Evolutionary conservation across 2,329 filamentous ascomycete genomes (phyloP).

Genomic region (Trichoderma aggressivum): DNA sequence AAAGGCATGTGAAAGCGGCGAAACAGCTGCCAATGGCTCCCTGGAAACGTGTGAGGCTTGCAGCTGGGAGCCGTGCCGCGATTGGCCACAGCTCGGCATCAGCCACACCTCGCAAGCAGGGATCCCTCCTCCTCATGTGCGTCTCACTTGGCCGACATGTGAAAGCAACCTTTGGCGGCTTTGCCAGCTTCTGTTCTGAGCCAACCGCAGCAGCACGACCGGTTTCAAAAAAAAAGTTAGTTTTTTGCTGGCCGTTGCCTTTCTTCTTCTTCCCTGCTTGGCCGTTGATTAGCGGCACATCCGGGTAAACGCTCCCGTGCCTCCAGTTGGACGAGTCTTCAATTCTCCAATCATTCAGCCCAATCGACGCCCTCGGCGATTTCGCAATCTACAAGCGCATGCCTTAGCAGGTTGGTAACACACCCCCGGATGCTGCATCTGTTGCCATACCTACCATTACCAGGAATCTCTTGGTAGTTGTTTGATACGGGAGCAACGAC

Average conservation of each 20-base stretch:
- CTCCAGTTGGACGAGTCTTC: not conserved
- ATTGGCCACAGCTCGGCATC: not conserved
- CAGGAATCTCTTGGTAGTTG: not conserved
- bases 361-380: not conserved
- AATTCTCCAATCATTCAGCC: not conserved
- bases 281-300: slow-evolving; percentile 2
- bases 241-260: not conserved
- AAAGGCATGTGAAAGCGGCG: slow-evolving; percentile 21
- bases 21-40: not conserved
- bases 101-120: slow-evolving; percentile 10
- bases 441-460: not conserved
- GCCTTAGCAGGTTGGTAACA: not conserved
- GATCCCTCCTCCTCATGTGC: not conserved
- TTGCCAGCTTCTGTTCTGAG: slow-evolving; percentile 6
- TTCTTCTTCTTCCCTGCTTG: not conserved
- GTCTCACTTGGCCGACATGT: slow-evolving; percentile 12
- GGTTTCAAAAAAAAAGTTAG: not conserved
- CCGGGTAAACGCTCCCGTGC: slow-evolving; percentile 14
- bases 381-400: not conserved
- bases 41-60: slow-evolving; percentile 10
- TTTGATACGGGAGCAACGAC: not conserved
- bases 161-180: not conserved
- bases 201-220: slow-evolving; percentile 21
- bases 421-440: not conserved
- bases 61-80: not conserved